phyloP scores from a whole-genome alignment of 129 eudicot genomes.

The Erigeron canadensis region DNA sequence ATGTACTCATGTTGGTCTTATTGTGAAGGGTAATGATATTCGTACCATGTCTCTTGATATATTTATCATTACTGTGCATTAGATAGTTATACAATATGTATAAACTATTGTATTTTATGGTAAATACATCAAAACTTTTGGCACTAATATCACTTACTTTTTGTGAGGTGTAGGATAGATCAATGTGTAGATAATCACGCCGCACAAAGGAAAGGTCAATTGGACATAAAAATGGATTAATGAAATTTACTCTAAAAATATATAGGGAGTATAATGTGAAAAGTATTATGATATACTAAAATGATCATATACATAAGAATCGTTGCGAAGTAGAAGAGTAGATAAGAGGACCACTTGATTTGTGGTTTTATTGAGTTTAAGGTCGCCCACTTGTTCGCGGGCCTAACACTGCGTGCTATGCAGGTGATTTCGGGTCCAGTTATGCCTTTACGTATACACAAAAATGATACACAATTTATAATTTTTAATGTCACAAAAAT shows the following conservation, averaged over 20 bases:
- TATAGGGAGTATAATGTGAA: neutral
- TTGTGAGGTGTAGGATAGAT: too few relatives aligned
- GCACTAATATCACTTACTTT: too few relatives aligned
- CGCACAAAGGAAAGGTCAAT: neutral
- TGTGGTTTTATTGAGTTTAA: slow-evolving; percentile 24
- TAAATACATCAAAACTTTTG: too few relatives aligned
- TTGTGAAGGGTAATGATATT: too few relatives aligned
- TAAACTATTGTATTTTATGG: too few relatives aligned
- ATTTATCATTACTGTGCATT: too few relatives aligned
- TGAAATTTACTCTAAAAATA: neutral
- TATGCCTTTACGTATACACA: too few relatives aligned
- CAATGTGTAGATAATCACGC: neutral
- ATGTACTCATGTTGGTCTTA: too few relatives aligned
- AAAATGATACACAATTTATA: too few relatives aligned
- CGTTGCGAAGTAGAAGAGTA: slow-evolving; percentile 7
- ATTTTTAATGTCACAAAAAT: too few relatives aligned
- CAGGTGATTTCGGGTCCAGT: slow-evolving; percentile 24
- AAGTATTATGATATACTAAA: neutral
- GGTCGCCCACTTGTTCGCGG: slow-evolving; percentile 26
- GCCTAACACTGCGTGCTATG: slow-evolving; percentile 27
- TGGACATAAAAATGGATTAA: neutral
- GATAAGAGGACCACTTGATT: slow-evolving; percentile 25
- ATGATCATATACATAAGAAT: slow-evolving; percentile 29
- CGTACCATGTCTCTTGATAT: too few relatives aligned
- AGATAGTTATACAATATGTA: too few relatives aligned